Percentiles rank a stretch among this genome's conserved stretches.
phyloP scores from a whole-genome alignment of 2,329 filamentous ascomycete genomes.

The Hypoxylon sp. region DNA sequence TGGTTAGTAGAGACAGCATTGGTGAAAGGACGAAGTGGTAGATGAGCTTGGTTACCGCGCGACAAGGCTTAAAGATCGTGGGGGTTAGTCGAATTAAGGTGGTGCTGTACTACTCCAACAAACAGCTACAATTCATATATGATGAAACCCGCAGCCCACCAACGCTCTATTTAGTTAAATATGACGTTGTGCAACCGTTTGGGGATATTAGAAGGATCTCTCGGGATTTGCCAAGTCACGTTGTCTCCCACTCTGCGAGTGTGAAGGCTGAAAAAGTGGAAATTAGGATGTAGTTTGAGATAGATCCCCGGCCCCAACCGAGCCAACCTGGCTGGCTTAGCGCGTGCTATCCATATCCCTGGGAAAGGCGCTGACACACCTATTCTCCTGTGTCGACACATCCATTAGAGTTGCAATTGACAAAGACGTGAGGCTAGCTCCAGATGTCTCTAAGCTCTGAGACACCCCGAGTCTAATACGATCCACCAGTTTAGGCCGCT shows the following conservation, averaged over 20 bases:
- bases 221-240: constrained; percentile 35
- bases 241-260: constrained; percentile 10
- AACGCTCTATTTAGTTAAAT: constrained; percentile 1
- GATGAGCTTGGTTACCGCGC: neutral
- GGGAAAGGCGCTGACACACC: neutral
- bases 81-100: constrained; percentile 1
- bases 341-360: constrained; percentile 16
- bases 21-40: neutral
- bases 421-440: constrained; percentile 22
- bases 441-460: neutral
- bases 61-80: constrained; percentile 6
- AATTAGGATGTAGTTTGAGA: constrained; percentile 3
- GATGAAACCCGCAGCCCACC: constrained; percentile 18
- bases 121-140: constrained; percentile 11
- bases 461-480: constrained; percentile 1
- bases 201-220: constrained; percentile 32
- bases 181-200: constrained; percentile 34
- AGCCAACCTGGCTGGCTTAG: constrained; percentile 10
- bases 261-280: constrained; percentile 31
- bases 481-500: neutral
- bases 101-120: constrained; percentile 6
- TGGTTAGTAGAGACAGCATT: neutral
- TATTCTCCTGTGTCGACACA: constrained; percentile 9
- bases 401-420: constrained; percentile 16
- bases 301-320: constrained; percentile 14